phyloP scores from a whole-genome alignment of 2,329 filamentous ascomycete species.

The Cercospora zeina region DNA sequence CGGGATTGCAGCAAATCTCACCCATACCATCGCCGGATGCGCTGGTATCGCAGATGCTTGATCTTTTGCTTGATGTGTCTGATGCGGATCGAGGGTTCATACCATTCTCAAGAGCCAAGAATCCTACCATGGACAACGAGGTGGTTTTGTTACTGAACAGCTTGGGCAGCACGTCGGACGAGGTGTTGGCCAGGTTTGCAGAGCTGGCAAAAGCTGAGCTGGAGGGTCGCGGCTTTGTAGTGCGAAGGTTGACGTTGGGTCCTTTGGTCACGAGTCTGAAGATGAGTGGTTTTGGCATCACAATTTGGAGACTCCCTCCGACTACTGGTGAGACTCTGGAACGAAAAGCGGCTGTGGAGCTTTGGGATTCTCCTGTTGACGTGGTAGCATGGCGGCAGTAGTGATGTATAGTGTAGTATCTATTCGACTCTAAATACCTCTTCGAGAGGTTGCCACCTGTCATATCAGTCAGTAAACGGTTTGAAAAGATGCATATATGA shows the following conservation, averaged over 20 bases:
- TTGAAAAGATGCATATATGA: not conserved
- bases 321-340: constrained; percentile 35
- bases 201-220: constrained; percentile 39
- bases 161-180: constrained; percentile 42
- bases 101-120: constrained; percentile 39
- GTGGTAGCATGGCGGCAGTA: constrained; percentile 43
- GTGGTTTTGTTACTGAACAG: constrained; percentile 42
- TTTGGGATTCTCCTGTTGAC: constrained; percentile 42
- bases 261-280: constrained; percentile 43
- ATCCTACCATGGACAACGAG: constrained; percentile 37
- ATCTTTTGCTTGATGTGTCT: constrained; percentile 39
- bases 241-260: constrained; percentile 40
- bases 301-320: constrained; percentile 41
- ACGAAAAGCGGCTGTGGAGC: constrained; percentile 36
- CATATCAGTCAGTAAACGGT: not conserved
- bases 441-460: constrained; percentile 60
- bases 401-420: not conserved
- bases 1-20: constrained; percentile 58
- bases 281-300: constrained; percentile 45
- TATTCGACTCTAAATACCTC: constrained; percentile 62
- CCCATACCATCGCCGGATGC: constrained; percentile 43
- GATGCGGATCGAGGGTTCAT: constrained; percentile 42
- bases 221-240: constrained; percentile 37
- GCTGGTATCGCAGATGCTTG: constrained; percentile 41
- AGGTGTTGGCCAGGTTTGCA: constrained; percentile 41